Conservation (phyloP, 495 filamentous ascomycete genomes). For the Trichoderma orchidacearum region DNA sequence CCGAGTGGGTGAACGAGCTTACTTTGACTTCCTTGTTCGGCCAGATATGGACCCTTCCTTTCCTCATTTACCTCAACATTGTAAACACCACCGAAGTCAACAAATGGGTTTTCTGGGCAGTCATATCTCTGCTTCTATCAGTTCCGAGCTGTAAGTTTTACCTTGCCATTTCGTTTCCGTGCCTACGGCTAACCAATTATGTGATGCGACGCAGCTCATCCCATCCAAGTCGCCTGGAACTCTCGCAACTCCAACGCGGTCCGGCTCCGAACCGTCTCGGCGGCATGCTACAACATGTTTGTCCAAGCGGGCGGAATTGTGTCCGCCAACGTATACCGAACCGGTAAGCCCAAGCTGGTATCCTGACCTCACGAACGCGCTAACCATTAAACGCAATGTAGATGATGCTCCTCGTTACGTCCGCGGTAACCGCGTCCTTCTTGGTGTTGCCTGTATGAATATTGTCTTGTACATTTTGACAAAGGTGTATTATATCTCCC, state of each 20-base stretch:
- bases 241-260: conserved; percentile 48
- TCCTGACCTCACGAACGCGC: too few relatives aligned
- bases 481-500: conserved; percentile 25
- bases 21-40: conserved; percentile 35
- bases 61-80: conserved; percentile 36
- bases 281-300: conserved; percentile 33
- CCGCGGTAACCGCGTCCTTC: conserved; percentile 34
- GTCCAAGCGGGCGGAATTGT: conserved; percentile 36
- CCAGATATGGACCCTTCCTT: conserved; percentile 42
- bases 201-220: conserved; percentile 32
- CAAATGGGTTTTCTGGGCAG: conserved; percentile 37
- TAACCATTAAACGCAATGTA: too few relatives aligned
- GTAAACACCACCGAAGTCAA: conserved; percentile 17
- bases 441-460: conserved; percentile 28
- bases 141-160: conserved; percentile 39
- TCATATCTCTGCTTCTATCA: conserved; percentile 38
- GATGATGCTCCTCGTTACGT: conserved; percentile 40
- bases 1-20: conserved; percentile 38
- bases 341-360: too few relatives aligned
- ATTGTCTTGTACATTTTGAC: conserved; percentile 18
- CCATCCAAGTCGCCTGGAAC: conserved; percentile 47
- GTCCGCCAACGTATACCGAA: conserved; percentile 37
- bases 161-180: too few relatives aligned
- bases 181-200: not conserved
- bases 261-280: conserved; percentile 43